Percentiles rank a stretch among this genome's conserved stretches.
These are phyloP conservation scores for Oryza australiensis DNA, from an alignment of 176 grass and related monocot genomes.

Conservation along the genomic window DNA sequence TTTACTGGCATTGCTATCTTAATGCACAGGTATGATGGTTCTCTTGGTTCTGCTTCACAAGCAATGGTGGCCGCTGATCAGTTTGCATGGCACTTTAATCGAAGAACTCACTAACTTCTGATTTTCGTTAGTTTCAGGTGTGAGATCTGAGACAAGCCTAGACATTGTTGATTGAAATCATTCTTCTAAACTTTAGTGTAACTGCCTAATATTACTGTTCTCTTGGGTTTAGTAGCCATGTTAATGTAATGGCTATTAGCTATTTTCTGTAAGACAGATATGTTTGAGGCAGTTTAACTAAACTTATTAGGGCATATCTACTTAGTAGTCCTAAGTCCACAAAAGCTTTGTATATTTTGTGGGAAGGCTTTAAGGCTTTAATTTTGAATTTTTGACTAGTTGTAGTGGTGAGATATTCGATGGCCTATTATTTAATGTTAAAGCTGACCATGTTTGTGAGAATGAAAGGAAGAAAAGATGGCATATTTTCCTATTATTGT, in stretches of 20 bases:
- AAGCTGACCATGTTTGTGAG: background rate
- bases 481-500: too few species aligned
- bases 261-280: conserved; percentile 11
- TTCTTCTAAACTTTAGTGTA: background rate
- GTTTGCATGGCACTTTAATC: conserved; percentile 66
- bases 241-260: background rate
- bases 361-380: background rate
- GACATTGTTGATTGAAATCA: background rate
- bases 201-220: background rate
- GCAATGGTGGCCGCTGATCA: conserved; percentile 81
- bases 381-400: background rate
- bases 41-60: conserved; percentile 66
- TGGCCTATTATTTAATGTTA: background rate
- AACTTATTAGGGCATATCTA: background rate
- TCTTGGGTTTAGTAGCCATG: background rate
- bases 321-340: background rate
- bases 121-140: conserved; percentile 12
- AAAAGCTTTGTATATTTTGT: background rate
- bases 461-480: too few species aligned
- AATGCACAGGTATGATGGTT: conserved; percentile 82
- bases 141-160: background rate
- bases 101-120: conserved; percentile 54
- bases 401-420: background rate
- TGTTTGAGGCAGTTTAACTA: background rate
- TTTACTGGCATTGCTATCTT: background rate